Evolutionary conservation across 306 rosid species (phyloP).

Genomic region (Cucurbita pepo): DNA sequence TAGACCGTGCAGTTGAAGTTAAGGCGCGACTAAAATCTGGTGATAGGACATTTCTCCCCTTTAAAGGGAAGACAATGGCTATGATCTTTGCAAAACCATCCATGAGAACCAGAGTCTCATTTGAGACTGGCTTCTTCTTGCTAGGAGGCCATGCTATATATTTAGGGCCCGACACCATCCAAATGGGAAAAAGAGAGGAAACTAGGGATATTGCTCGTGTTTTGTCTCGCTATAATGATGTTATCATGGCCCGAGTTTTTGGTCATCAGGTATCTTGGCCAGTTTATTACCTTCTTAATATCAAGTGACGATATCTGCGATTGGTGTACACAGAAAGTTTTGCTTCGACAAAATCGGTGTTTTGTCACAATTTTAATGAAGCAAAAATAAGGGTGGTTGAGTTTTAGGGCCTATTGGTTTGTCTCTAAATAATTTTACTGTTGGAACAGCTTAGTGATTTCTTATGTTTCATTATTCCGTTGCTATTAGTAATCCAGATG

Average conservation of each 20-base stretch:
- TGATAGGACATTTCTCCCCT: slow-evolving; percentile 64
- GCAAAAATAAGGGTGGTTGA: not conserved
- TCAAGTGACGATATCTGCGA: not conserved
- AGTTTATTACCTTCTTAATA: slow-evolving; percentile 19
- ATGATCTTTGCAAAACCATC: slow-evolving; percentile 97
- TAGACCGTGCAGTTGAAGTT: slow-evolving; percentile 68
- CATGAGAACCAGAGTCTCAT: slow-evolving; percentile 89
- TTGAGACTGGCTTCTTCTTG: slow-evolving; percentile 76
- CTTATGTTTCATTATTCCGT: not conserved
- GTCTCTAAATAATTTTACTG: too few relatives aligned
- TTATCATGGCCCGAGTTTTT: slow-evolving; percentile 90
- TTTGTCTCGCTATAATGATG: slow-evolving; percentile 67
- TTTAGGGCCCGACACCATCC: slow-evolving; percentile 88
- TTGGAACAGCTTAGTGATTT: too few relatives aligned
- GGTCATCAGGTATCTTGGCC: slow-evolving; percentile 85
- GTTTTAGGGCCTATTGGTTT: not conserved
- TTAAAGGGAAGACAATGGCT: slow-evolving; percentile 85
- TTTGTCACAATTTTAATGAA: not conserved
- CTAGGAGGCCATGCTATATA: slow-evolving; percentile 89
- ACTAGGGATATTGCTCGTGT: slow-evolving; percentile 90
- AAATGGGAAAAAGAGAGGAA: slow-evolving; percentile 98
- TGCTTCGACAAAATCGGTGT: not conserved
- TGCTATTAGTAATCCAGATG: not conserved
- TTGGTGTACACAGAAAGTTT: not conserved
- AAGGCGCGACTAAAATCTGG: slow-evolving; percentile 76